Conservation (phyloP, 345 rosid species). For the Mallotus nudiflorus region DNA sequence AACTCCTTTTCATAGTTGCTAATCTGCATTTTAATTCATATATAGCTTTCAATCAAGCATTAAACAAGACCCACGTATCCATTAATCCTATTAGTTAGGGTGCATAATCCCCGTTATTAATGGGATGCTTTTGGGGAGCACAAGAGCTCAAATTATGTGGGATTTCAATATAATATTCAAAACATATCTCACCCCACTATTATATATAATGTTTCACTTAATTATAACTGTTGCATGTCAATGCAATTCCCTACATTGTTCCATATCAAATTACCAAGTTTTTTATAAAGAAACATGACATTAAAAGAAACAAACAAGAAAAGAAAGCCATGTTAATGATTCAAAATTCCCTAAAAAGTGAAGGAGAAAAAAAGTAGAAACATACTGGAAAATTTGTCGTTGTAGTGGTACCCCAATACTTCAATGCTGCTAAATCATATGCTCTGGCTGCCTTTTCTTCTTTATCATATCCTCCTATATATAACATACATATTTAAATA, state of each 20-base stretch:
- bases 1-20: constrained; percentile 25
- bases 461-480: constrained; percentile 32
- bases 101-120: constrained; percentile 9
- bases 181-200: constrained; percentile 9
- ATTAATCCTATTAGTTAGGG: background rate
- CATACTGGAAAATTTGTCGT: constrained; percentile 33
- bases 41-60: background rate
- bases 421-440: constrained; percentile 35
- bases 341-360: constrained; percentile 7
- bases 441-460: constrained; percentile 39
- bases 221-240: constrained; percentile 13
- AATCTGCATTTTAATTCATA: constrained; percentile 20
- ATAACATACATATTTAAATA: no score
- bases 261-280: background rate
- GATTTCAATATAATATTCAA: background rate
- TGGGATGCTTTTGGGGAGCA: constrained; percentile 24
- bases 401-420: constrained; percentile 35
- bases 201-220: background rate
- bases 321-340: background rate
- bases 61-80: constrained; percentile 22
- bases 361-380: constrained; percentile 3
- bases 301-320: background rate
- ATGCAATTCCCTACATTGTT: constrained; percentile 15
- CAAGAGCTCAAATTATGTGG: background rate
- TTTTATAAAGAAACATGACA: background rate